Percentiles rank a stretch among this genome's conserved stretches.
These are phyloP conservation scores for Saccharata proteae DNA, from an alignment of 2,329 filamentous ascomycete genomes.

Conservation along the genomic window DNA sequence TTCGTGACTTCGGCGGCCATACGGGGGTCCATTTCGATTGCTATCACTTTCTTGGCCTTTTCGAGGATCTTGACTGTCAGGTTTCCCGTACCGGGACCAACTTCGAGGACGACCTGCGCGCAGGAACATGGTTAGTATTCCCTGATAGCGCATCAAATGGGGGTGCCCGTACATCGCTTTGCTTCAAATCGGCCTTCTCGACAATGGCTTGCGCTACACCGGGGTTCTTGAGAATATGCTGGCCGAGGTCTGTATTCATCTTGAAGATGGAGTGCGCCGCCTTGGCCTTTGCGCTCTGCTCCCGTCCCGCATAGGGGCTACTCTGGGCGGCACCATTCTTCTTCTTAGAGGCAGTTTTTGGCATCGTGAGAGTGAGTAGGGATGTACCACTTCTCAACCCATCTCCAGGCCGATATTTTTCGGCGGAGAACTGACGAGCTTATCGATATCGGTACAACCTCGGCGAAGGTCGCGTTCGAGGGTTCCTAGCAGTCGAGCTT, in stretches of 20 bases:
- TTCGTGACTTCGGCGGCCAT: constrained; percentile 95
- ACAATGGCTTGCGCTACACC: constrained; percentile 52
- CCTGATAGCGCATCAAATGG: neutral
- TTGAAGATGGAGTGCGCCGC: constrained; percentile 81
- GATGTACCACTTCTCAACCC: too few species aligned
- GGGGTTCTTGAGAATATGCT: constrained; percentile 50
- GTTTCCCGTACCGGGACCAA: constrained; percentile 82
- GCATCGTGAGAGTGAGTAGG: constrained; percentile 23
- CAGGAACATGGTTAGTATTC: constrained; percentile 3
- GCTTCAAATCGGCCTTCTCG: constrained; percentile 87
- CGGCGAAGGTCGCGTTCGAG: neutral
- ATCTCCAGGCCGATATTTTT: constrained; percentile 2
- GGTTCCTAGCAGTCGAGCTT: too few species aligned
- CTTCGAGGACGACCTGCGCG: constrained; percentile 66
- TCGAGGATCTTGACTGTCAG: constrained; percentile 82
- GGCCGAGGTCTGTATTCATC: constrained; percentile 68
- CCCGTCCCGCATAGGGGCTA: constrained; percentile 34
- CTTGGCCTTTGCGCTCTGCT: constrained; percentile 33
- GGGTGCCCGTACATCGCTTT: constrained; percentile 45
- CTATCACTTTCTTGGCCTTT: constrained; percentile 70
- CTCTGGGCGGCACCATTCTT: constrained; percentile 23
- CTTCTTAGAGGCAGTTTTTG: constrained; percentile 29
- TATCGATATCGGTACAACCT: constrained; percentile 2
- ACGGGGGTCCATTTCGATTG: constrained; percentile 85
- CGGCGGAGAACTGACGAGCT: constrained; percentile 2